phyloP scores from a whole-genome alignment of 225 moss, liverwort and hornwort genomes.

The Lunularia cruciata region DNA sequence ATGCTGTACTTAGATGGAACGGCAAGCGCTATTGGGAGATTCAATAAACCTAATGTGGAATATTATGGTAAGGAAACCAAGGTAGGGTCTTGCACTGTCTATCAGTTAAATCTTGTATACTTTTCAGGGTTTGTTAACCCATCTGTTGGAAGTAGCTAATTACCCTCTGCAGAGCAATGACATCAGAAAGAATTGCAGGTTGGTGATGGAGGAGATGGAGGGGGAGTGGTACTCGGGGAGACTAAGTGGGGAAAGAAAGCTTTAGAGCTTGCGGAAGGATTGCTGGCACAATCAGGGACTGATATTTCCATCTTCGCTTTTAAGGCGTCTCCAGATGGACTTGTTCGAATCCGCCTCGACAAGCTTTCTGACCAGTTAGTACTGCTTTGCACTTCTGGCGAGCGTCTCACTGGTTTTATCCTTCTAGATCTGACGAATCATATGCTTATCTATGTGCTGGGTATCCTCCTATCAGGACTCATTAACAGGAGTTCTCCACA shows the following conservation, averaged over 20 bases:
- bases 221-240: slow-evolving; percentile 68
- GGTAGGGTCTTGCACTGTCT: too few relatives aligned
- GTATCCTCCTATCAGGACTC: too few relatives aligned
- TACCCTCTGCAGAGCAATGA: neutral
- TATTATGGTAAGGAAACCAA: too few relatives aligned
- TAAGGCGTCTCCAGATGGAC: slow-evolving; percentile 68
- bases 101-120: too few relatives aligned
- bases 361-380: slow-evolving; percentile 72
- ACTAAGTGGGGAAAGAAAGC: slow-evolving; percentile 65
- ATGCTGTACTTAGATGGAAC: too few relatives aligned
- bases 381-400: neutral
- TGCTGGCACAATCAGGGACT: slow-evolving; percentile 54
- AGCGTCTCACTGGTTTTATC: too few relatives aligned
- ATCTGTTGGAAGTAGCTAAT: neutral
- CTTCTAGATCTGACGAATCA: too few relatives aligned
- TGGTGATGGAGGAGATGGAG: slow-evolving; percentile 96
- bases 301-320: slow-evolving; percentile 80
- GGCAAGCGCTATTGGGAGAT: too few relatives aligned
- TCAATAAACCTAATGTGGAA: too few relatives aligned
- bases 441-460: too few relatives aligned
- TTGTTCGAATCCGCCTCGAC: slow-evolving; percentile 76
- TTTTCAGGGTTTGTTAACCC: too few relatives aligned
- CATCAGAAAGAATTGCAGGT: slow-evolving; percentile 38
- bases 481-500: too few relatives aligned
- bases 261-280: slow-evolving; percentile 59